Percentiles rank a stretch among this genome's conserved stretches.
These are phyloP conservation scores for Fusarium oxysporum DNA, from an alignment of 2,329 filamentous ascomycete genomes.

Conservation along the genomic window DNA sequence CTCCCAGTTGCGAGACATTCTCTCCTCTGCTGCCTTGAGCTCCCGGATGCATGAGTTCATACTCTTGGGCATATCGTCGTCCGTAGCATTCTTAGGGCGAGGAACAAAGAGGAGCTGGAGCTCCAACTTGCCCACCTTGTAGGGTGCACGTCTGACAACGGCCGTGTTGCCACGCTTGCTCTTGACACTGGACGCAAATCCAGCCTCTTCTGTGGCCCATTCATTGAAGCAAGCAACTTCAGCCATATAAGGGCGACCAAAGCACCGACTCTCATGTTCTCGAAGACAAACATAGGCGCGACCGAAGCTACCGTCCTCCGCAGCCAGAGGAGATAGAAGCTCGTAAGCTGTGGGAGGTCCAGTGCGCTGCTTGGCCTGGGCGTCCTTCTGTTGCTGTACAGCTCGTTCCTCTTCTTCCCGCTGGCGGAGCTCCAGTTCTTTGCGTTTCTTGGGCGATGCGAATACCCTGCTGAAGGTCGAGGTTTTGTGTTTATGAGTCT, in stretches of 20 bases:
- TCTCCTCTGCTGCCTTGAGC: conserved; percentile 88
- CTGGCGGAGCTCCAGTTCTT: conserved; percentile 88
- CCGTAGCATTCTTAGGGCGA: conserved; percentile 84
- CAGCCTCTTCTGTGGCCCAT: conserved; percentile 90
- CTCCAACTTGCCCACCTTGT: conserved; percentile 94
- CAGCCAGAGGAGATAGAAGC: conserved; percentile 85
- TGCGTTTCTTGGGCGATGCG: conserved; percentile 94
- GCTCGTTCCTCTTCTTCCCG: conserved; percentile 84
- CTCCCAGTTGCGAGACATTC: conserved; percentile 82
- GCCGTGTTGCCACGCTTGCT: conserved; percentile 84
- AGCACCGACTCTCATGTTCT: conserved; percentile 89
- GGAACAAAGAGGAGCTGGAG: conserved; percentile 95
- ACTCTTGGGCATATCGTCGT: conserved; percentile 99
- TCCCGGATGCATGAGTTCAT: conserved; percentile 97
- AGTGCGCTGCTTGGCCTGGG: conserved; percentile 70
- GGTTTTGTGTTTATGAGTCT: conserved; percentile 78
- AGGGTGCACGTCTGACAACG: conserved; percentile 87
- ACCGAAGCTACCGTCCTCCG: conserved; percentile 92
- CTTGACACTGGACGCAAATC: conserved; percentile 86
- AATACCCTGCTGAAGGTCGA: conserved; percentile 93
- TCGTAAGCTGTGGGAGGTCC: conserved; percentile 83
- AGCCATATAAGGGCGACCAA: conserved; percentile 86
- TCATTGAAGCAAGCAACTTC: conserved; percentile 98
- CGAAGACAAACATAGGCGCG: conserved; percentile 94
- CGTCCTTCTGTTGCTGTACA: conserved; percentile 72